A percentile compares a stretch with the other conserved stretches of the same genome.
These are phyloP conservation scores for Penicillium rolfsii DNA, from an alignment of 2,329 filamentous ascomycete genomes.

Conservation along the genomic window DNA sequence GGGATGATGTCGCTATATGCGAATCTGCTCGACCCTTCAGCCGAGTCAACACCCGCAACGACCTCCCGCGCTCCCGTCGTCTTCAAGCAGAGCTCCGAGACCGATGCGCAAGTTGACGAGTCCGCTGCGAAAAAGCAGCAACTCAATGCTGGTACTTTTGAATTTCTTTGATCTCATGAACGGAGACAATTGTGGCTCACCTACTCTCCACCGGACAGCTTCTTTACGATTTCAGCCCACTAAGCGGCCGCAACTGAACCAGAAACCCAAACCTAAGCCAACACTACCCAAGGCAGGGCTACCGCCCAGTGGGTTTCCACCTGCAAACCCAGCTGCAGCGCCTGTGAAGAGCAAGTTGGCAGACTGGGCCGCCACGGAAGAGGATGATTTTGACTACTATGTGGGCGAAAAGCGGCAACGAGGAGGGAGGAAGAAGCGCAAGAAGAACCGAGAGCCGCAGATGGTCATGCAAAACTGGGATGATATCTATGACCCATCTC, in stretches of 20 bases:
- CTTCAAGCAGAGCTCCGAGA: conserved; percentile 63
- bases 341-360: conserved; percentile 70
- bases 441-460: conserved; percentile 69
- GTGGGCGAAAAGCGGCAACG: conserved; percentile 69
- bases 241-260: conserved; percentile 69
- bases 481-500: conserved; percentile 82
- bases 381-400: conserved; percentile 75
- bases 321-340: conserved; percentile 32
- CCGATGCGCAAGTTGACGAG: conserved; percentile 54
- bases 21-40: conserved; percentile 69
- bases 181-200: conserved; percentile 10
- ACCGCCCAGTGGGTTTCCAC: conserved; percentile 32
- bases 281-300: conserved; percentile 56
- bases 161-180: conserved; percentile 35
- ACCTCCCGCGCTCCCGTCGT: conserved; percentile 76
- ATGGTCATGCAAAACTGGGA: conserved; percentile 74
- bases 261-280: conserved; percentile 67
- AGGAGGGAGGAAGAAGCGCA: conserved; percentile 76
- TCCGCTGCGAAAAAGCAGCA: conserved; percentile 65
- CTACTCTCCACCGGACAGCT: conserved; percentile 45
- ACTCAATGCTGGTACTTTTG: conserved; percentile 64
- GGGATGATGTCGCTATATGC: conserved; percentile 76
- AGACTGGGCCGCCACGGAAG: conserved; percentile 80
- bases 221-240: conserved; percentile 86
- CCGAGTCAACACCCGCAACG: conserved; percentile 57